Evolutionary conservation across 1,284 basidiomycete genomes (phyloP).

Genomic region (Ganoderma resinaceum): DNA sequence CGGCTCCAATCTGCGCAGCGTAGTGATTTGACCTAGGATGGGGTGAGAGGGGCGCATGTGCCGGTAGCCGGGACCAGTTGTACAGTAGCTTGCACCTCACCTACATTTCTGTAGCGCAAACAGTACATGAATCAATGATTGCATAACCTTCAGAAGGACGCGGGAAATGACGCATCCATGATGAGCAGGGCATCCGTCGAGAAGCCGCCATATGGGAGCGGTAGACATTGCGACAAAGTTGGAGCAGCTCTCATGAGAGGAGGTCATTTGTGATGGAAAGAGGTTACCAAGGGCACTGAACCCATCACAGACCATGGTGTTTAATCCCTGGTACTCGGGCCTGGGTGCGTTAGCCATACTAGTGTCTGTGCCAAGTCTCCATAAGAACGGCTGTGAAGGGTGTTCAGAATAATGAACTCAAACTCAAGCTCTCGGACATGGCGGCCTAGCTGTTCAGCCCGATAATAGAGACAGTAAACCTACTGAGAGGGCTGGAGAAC

Average conservation of each 20-base stretch:
- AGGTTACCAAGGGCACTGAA: background rate
- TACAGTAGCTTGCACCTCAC: background rate
- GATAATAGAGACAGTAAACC: background rate
- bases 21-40: too few species aligned
- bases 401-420: background rate
- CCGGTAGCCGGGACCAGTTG: background rate
- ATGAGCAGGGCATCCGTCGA: too few species aligned
- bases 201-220: too few species aligned
- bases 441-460: background rate
- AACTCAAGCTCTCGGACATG: background rate
- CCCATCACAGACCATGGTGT: background rate
- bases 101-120: background rate
- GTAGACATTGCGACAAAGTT: background rate
- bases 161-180: too few species aligned
- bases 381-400: too few species aligned
- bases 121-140: too few species aligned
- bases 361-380: background rate
- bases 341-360: background rate
- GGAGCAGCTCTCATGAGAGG: background rate
- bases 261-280: background rate
- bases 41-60: background rate
- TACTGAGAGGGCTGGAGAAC: background rate
- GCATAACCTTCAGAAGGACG: too few species aligned
- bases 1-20: too few species aligned
- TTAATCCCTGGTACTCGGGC: background rate